phyloP scores from a whole-genome alignment of 805 yeast genomes.

The Kodamaea laetipori region DNA sequence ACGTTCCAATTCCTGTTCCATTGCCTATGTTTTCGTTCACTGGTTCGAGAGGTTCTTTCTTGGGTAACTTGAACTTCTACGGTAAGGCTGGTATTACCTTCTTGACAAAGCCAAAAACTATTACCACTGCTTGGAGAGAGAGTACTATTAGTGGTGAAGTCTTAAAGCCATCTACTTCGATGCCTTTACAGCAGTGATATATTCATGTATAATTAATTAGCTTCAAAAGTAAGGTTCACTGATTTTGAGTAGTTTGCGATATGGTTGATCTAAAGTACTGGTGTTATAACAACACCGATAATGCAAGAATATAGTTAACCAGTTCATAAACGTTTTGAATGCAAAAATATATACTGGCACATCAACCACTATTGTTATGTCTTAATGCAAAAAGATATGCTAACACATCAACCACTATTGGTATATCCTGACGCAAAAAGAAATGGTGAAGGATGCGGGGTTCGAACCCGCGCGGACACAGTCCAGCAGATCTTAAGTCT shows the following conservation, averaged over 20 bases:
- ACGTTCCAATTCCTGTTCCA: constrained; percentile 81
- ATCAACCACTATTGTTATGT: too few species aligned
- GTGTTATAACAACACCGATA: too few species aligned
- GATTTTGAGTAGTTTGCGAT: too few species aligned
- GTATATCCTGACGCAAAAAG: too few species aligned
- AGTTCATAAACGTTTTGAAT: too few species aligned
- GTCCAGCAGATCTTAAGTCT: constrained; percentile 50
- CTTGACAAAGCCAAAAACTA: constrained; percentile 74
- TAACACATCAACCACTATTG: too few species aligned
- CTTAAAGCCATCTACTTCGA: constrained; percentile 57
- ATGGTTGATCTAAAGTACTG: too few species aligned
- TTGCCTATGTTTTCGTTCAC: constrained; percentile 81
- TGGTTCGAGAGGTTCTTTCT: constrained; percentile 72
- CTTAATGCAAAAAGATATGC: too few species aligned
- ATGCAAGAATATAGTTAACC: too few species aligned
- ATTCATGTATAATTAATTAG: background rate
- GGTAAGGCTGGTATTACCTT: constrained; percentile 76
- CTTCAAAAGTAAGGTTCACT: too few species aligned
- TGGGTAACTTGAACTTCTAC: constrained; percentile 78
- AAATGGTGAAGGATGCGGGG: constrained; percentile 47
- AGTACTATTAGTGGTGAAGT: constrained; percentile 48
- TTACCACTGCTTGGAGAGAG: constrained; percentile 67
- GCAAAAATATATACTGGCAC: too few species aligned
- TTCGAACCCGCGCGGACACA: constrained; percentile 51
- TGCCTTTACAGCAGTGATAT: constrained; percentile 63